These are phyloP conservation scores for Nadsonia commutata DNA, from an alignment of 1,139 yeast species.

Conservation along the genomic window DNA sequence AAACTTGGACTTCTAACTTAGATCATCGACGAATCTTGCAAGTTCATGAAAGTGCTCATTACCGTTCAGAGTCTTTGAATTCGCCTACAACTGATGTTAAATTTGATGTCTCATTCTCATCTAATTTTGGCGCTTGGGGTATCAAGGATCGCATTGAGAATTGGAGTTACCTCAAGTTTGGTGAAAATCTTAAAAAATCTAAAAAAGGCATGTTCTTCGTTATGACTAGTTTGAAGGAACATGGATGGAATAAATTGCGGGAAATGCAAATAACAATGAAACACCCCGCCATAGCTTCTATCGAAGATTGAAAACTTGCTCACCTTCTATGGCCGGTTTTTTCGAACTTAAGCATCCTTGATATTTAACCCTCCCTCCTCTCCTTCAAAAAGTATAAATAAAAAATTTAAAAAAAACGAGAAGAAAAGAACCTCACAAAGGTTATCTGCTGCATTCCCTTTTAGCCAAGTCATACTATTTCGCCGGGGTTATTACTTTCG, in stretches of 20 bases:
- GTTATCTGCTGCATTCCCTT: too few relatives aligned
- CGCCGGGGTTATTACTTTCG: too few relatives aligned
- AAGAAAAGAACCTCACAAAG: too few relatives aligned
- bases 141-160: constrained; percentile 62
- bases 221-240: constrained; percentile 42
- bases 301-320: too few relatives aligned
- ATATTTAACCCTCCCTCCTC: too few relatives aligned
- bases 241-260: constrained; percentile 15
- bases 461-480: too few relatives aligned
- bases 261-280: constrained; percentile 4
- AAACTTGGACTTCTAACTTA: constrained; percentile 66
- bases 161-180: constrained; percentile 65
- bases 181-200: constrained; percentile 51
- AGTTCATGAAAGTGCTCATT: constrained; percentile 64
- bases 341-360: too few relatives aligned
- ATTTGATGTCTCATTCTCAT: constrained; percentile 45
- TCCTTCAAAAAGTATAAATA: too few relatives aligned
- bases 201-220: constrained; percentile 66
- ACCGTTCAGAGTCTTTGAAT: constrained; percentile 21
- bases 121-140: constrained; percentile 47
- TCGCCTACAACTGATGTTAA: constrained; percentile 11
- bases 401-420: too few relatives aligned
- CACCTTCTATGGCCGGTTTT: too few relatives aligned
- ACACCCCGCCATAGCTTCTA: too few relatives aligned
- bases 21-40: constrained; percentile 72